Base-by-base conservation (phyloP, 768 basidiomycete genomes). In the Pisolithus orientalis region DNA sequence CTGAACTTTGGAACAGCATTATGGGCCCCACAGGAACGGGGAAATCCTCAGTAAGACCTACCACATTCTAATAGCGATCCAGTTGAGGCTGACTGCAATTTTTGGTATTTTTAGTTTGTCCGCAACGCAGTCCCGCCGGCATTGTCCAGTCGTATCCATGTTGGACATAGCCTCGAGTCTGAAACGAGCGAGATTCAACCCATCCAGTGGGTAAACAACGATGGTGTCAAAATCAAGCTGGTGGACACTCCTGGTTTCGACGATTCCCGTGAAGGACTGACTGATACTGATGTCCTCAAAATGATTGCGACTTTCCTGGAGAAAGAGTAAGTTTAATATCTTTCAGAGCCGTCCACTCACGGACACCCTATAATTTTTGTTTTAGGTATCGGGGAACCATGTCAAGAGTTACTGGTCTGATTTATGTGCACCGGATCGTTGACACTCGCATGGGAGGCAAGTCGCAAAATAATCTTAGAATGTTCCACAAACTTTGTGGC, bases 401-500 rank as follows among this genome's bases (percentile, higher is more conserved):
- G 28, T 44, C 24, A 2, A 14, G 1, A 27, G 5, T 44, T 6
- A 62, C 72, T 2, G 75, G 75, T 1, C 67, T 77, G 43, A 69
- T 77, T 37, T 77, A 77, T 57, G 62, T 76, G 57, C 76, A 76
- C 52, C 71, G 74, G 0, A 77, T 78, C 31, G 42, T 37, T 16
- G 76, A 76, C 52, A 63, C 68, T 57, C 64, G 75, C 24, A 64
- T 78, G 53, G 71, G 71, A 8, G 71, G 71, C 6, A 70, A 69
- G 43, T 70, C 73, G 8, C 63, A 62, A 16, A 65, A 69, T 49
- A 75, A 73, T 53, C 74, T 75, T 50, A 62, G 64, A 28, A 68
- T 76, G 64, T 76, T 78, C 60, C 58, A 69, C 24, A 65, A 72
- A 52, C 63, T 79, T 14, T 79, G 76, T 46, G 76, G 77, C 1